Base-by-base conservation (phyloP, 163 green algal species). In the Scenedesmus sp. region DNA sequence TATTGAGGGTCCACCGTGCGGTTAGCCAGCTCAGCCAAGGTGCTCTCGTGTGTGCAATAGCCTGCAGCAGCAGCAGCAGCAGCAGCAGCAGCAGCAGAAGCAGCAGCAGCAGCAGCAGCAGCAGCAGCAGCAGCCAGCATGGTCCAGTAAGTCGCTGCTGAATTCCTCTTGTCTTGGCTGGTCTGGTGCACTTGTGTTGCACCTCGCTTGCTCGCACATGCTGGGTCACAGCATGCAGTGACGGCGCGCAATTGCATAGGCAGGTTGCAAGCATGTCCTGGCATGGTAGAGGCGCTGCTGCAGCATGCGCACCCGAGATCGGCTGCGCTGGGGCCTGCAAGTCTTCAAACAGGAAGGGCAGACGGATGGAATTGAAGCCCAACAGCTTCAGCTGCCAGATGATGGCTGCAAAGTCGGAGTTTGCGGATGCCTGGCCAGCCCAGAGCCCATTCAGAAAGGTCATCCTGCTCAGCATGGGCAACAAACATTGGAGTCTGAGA, bases 311-410 rank as follows among this genome's bases (percentile, higher is more conserved):
- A 87, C 82, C 82, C 70, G 16, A 7, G 12, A 90, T 76, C 5
- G 26, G 22, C 13, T 43, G 15, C 24, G 87, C 78, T n/a, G 78
- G 87, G 0, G 78, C 7, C 26, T 82, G 46, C 20, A 92, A 51
- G 70, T 92, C 89, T 10, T 72, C 70, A 81, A 92, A 92, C 37
- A 89, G 18, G 53, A 90, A 92, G 24, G 89, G 89, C 49, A 92
- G 89, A 7, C 89, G 30, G 26, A 92, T 87, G 22, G 83, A 53
- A 30, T 93, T 93, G 84, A 93, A 93, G 30, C 89, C 89, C 37
- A 92, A 82, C 84, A 93, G 78, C 56, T 87, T 72, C 51, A 90
- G 26, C 56, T 93, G 59, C 53, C 65, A 86, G 5, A 40, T 42
- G 49, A 93, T 88, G 35, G 72, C 42, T 4, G 61, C 90, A 86